Percentiles rank a stretch among this genome's conserved stretches.
phyloP scores from a whole-genome alignment of 768 basidiomycete species.

The Goffeauzyma gilvescens region DNA sequence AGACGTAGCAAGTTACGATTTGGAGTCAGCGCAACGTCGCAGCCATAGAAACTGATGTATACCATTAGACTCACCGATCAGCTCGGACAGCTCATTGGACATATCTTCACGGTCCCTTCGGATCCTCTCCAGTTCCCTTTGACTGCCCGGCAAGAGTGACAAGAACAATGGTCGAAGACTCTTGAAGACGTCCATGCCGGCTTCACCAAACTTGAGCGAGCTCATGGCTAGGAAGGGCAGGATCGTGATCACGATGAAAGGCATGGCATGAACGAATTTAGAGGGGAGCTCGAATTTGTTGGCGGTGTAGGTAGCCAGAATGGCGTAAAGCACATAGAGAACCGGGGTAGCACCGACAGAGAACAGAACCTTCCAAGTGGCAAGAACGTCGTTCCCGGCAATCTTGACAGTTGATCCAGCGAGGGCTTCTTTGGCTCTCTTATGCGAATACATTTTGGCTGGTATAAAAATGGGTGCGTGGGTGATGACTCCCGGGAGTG shows the following conservation, averaged over 20 bases:
- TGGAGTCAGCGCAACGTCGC: background rate
- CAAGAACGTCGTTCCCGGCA: slow-evolving; percentile 86
- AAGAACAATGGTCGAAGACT: slow-evolving; percentile 70
- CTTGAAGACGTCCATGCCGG: slow-evolving; percentile 94
- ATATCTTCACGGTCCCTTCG: slow-evolving; percentile 54
- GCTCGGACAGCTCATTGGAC: slow-evolving; percentile 60
- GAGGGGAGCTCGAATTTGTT: slow-evolving; percentile 47
- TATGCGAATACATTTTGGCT: slow-evolving; percentile 66
- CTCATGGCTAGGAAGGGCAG: slow-evolving; percentile 80
- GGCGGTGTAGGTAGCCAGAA: slow-evolving; percentile 54
- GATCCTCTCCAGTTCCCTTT: slow-evolving; percentile 54
- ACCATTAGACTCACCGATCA: slow-evolving; percentile 24
- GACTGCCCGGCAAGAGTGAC: slow-evolving; percentile 72
- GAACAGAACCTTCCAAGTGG: slow-evolving; percentile 92
- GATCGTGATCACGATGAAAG: slow-evolving; percentile 51
- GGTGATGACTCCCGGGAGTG: slow-evolving; percentile 73
- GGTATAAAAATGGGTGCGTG: slow-evolving; percentile 85
- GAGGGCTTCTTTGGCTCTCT: slow-evolving; percentile 90
- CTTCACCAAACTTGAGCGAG: slow-evolving; percentile 91
- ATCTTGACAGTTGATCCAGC: slow-evolving; percentile 90
- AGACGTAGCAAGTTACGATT: slow-evolving; percentile 4
- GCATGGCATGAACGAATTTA: slow-evolving; percentile 52
- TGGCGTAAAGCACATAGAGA: slow-evolving; percentile 63
- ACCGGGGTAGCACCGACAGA: slow-evolving; percentile 77
- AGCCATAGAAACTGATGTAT: too few relatives aligned